Percentiles rank a stretch among this genome's conserved stretches.
Conservation (phyloP, 805 yeast species). For the Barnettozyma wickerhamii region DNA sequence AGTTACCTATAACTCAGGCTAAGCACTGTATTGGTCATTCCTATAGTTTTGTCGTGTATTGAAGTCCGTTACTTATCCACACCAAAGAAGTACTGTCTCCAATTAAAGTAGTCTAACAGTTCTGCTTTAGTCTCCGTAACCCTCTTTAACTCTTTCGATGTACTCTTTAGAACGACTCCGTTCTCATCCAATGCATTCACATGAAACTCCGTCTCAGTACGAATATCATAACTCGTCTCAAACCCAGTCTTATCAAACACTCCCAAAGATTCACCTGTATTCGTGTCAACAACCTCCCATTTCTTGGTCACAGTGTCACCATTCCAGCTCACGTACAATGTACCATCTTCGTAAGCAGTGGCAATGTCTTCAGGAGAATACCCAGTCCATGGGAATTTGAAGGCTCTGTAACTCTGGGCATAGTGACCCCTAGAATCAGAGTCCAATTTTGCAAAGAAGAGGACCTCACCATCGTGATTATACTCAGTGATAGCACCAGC, state of each 20-base stretch:
- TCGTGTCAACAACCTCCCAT: constrained; percentile 26
- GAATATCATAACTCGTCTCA: constrained; percentile 22
- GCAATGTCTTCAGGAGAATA: constrained; percentile 32
- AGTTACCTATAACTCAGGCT: no score
- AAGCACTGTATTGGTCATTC: no score
- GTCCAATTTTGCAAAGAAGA: constrained; percentile 32
- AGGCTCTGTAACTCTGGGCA: constrained; percentile 34
- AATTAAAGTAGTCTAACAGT: constrained; percentile 2
- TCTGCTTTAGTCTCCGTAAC: neutral
- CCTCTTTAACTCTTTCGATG: neutral
- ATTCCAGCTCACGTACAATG: constrained; percentile 33
- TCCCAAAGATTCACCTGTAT: constrained; percentile 15
- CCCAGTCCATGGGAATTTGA: constrained; percentile 33
- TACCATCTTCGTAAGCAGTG: constrained; percentile 16
- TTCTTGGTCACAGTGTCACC: constrained; percentile 33
- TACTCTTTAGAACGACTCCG: constrained; percentile 1
- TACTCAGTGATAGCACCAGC: constrained; percentile 36
- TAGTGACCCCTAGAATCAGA: constrained; percentile 26
- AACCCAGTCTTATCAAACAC: constrained; percentile 26
- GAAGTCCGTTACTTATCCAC: no score
- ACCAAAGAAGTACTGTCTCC: constrained; percentile 3
- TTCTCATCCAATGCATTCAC: constrained; percentile 5
- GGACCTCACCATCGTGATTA: constrained; percentile 25
- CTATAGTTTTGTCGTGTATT: no score
- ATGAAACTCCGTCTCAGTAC: neutral